Base-by-base conservation (phyloP, 768 basidiomycete species). In the Podaxis sp. region DNA sequence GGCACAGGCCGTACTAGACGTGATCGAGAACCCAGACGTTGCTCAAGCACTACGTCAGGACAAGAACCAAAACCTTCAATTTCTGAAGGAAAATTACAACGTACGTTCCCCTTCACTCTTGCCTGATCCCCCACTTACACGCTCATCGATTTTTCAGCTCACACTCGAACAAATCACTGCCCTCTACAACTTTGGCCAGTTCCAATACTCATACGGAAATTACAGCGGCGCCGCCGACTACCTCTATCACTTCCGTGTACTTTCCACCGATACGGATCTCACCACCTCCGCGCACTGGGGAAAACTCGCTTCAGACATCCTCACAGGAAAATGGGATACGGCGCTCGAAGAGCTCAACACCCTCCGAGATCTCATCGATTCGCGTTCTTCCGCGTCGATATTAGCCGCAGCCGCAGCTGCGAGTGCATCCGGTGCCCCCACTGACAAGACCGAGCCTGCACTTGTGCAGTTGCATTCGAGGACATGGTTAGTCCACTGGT, bases 241-340 rank as follows among this genome's bases (percentile, higher is more conserved):
- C 77, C 82, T 99, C 59, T 98, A 98, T 80, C 96, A 98, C 72
- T 99, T 98, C 82, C 93, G 95, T 59, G 90, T 98, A 23, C 88
- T 99, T 62, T 96, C 95, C 51, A 97, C 95, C 59, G 93, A 96
- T 72, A 81, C 83, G 60, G 91, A 95, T 55, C 90, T 96, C 70
- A 95, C 92, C 76, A 90, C 93, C 38, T 98, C 97, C 4, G 93
- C 96, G 2, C 93, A 95, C 76, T 99, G 96, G 97, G 97, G 97
- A 10, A 98, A 98, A 75, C 91, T 98, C 64, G 93, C 95, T 38
- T 95, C 90, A 32, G 94, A 98, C 73, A 96, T 98, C 71, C 87
- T 99, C 54, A 88, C 89, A 2, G 97, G 96, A 47, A 87, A 90
- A 66, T 98, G 95, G 95, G 93, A 95, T 61, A 82, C 88, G n/a